Conservation (phyloP, 2,329 filamentous ascomycete species). For the Ophiocordyceps robertsii region DNA sequence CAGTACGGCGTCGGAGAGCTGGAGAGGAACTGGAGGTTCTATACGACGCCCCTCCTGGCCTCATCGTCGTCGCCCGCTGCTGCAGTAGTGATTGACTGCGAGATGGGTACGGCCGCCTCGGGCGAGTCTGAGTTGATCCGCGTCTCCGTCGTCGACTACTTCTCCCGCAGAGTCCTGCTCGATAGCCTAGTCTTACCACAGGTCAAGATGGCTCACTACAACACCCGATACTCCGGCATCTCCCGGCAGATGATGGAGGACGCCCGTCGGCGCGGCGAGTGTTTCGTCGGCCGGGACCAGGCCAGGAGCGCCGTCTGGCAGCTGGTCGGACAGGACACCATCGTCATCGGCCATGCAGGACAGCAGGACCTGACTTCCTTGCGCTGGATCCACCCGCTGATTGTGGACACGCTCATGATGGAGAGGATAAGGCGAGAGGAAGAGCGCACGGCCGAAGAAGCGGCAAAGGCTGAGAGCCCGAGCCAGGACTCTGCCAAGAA, state of each 20-base stretch:
- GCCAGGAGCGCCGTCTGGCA: conserved; percentile 28
- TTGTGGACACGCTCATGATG: conserved; percentile 31
- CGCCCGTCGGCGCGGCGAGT: conserved; percentile 16
- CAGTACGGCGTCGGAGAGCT: conserved; percentile 12
- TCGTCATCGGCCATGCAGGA: conserved; percentile 33
- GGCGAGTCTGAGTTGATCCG: conserved; percentile 38
- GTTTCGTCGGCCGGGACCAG: conserved; percentile 25
- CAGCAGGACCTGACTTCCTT: conserved; percentile 27
- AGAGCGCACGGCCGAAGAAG: conserved; percentile 5
- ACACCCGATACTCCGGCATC: conserved; percentile 37
- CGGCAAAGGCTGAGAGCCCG: conserved; percentile 3
- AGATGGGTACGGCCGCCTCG: conserved; percentile 33
- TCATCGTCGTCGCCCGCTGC: conserved; percentile 1
- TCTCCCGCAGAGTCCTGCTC: conserved; percentile 31
- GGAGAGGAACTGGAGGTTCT: conserved; percentile 12
- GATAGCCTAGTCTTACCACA: conserved; percentile 36
- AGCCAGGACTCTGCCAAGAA: background rate
- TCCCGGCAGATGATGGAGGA: conserved; percentile 21
- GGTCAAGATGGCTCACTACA: conserved; percentile 31
- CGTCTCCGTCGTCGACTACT: conserved; percentile 36
- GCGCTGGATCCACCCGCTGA: conserved; percentile 30
- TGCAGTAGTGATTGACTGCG: conserved; percentile 37
- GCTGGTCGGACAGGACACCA: conserved; percentile 29
- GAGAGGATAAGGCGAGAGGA: conserved; percentile 10
- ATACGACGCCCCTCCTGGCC: conserved; percentile 7